phyloP scores from a whole-genome alignment of 352 stramenopile species.

The Phytophthora sp. region DNA sequence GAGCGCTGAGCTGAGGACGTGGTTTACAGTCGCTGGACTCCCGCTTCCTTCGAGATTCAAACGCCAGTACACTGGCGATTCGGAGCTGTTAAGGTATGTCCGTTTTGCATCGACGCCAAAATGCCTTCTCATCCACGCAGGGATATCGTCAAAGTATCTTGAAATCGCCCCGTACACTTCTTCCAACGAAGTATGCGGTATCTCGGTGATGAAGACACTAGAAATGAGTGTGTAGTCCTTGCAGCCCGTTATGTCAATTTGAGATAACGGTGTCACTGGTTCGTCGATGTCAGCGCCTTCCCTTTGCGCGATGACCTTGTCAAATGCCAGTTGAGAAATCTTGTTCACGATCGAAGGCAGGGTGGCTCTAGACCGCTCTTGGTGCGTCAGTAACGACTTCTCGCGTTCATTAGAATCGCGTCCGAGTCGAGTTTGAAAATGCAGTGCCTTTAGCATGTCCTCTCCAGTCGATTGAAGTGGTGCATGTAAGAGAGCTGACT shows the following conservation, averaged over 20 bases:
- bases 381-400: constrained; percentile 20
- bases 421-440: constrained; percentile 36
- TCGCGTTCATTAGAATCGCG: constrained; percentile 6
- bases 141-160: constrained; percentile 31
- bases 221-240: constrained; percentile 37
- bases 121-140: constrained; percentile 33
- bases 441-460: constrained; percentile 27
- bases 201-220: constrained; percentile 42
- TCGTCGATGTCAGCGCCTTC: background rate
- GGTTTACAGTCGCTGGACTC: constrained; percentile 31
- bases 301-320: constrained; percentile 17
- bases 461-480: constrained; percentile 31
- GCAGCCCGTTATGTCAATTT: constrained; percentile 40
- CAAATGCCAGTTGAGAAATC: constrained; percentile 26
- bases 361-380: constrained; percentile 20
- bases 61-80: constrained; percentile 29
- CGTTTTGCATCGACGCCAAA: constrained; percentile 23
- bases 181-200: constrained; percentile 35
- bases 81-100: constrained; percentile 18
- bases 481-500: constrained; percentile 27
- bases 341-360: constrained; percentile 22
- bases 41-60: constrained; percentile 17
- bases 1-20: constrained; percentile 30
- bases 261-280: constrained; percentile 22
- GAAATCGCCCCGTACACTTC: constrained; percentile 27